Conservation (phyloP, 106 monocot species). For the Iris macrosiphon region DNA sequence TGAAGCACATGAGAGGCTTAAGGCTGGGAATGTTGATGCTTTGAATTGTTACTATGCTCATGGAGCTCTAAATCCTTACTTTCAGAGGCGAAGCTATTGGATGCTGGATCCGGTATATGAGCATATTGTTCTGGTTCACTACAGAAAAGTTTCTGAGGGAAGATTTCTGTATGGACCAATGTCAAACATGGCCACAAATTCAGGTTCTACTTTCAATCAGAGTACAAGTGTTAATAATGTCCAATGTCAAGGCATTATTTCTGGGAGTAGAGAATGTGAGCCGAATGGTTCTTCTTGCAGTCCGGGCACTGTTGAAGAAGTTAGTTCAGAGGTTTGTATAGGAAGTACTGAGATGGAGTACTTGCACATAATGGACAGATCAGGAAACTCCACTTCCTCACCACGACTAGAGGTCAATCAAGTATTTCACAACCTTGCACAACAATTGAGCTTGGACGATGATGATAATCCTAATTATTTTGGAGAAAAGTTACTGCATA, state of each 20-base stretch:
- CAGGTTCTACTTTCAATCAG: slow-evolving; percentile 10
- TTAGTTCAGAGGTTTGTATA: slow-evolving; percentile 11
- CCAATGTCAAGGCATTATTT: not conserved
- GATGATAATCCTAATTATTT: slow-evolving; percentile 16
- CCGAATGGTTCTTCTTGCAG: slow-evolving; percentile 11
- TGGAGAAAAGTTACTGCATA: slow-evolving; percentile 14
- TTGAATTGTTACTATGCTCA: slow-evolving; percentile 73
- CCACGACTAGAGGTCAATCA: slow-evolving; percentile 21
- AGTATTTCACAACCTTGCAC: slow-evolving; percentile 24
- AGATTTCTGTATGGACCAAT: slow-evolving; percentile 17
- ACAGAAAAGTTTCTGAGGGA: slow-evolving; percentile 85
- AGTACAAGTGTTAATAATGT: slow-evolving; percentile 6
- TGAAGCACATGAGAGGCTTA: slow-evolving; percentile 66
- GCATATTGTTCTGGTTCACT: slow-evolving; percentile 94
- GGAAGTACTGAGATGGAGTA: not conserved
- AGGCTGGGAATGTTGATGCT: slow-evolving; percentile 51
- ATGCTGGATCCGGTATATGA: slow-evolving; percentile 56
- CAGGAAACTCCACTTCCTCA: slow-evolving; percentile 4
- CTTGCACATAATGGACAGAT: slow-evolving; percentile 3
- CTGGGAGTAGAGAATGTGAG: slow-evolving; percentile 18
- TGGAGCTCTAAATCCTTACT: slow-evolving; percentile 46
- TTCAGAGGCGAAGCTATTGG: slow-evolving; percentile 64
- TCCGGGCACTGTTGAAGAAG: slow-evolving; percentile 27
- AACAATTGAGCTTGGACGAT: slow-evolving; percentile 38
- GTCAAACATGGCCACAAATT: slow-evolving; percentile 13